Conservation (phyloP, 1,139 yeast genomes). For the Protomyces arabidopsidicola region DNA sequence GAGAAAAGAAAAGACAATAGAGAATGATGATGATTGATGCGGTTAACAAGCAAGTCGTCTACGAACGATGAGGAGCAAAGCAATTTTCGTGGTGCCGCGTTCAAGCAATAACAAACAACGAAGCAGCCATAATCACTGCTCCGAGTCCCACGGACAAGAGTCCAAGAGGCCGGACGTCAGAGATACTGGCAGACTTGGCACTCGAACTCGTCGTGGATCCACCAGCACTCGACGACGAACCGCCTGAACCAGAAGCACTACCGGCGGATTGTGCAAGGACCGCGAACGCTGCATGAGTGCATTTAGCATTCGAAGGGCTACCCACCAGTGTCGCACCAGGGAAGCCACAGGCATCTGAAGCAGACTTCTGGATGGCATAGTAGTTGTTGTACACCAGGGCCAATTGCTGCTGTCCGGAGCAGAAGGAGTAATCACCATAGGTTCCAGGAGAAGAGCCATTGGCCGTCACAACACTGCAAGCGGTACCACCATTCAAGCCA, state of each 20-base stretch:
- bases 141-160: neutral
- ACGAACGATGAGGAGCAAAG: no score
- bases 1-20: no score
- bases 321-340: conserved; percentile 14
- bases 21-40: no score
- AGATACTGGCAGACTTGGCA: neutral
- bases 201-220: neutral
- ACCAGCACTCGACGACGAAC: neutral
- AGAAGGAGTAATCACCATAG: conserved; percentile 58
- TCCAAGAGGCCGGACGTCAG: neutral
- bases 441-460: conserved; percentile 48
- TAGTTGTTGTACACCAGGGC: conserved; percentile 53
- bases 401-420: conserved; percentile 50
- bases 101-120: neutral
- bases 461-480: conserved; percentile 51
- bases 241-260: neutral
- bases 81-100: neutral
- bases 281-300: conserved; percentile 10
- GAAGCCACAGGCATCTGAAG: conserved; percentile 29
- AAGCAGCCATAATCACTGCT: neutral
- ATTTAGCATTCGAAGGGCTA: conserved; percentile 8
- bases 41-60: no score
- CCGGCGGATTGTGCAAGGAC: neutral
- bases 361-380: conserved; percentile 40
- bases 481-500: conserved; percentile 39